These are phyloP conservation scores for Porogramme epimiltina DNA, from an alignment of 1,284 basidiomycete species.

Conservation along the genomic window DNA sequence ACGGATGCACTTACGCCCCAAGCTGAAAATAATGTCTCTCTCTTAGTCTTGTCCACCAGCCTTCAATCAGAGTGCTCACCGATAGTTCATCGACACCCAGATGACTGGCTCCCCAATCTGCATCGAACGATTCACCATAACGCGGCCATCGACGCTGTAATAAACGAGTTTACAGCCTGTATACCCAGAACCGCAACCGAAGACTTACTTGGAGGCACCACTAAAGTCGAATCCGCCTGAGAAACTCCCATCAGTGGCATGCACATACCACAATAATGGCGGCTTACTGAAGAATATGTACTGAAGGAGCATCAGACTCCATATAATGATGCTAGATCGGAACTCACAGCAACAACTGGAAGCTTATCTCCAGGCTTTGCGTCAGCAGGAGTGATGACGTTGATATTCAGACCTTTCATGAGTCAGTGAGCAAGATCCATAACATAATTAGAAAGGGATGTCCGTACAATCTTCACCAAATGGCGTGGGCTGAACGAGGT, in stretches of 20 bases:
- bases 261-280: conserved; percentile 3
- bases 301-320: conserved; percentile 13
- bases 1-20: background rate
- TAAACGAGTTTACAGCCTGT: background rate
- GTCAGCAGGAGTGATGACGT: conserved; percentile 51
- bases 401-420: conserved; percentile 54
- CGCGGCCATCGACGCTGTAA: background rate
- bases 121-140: conserved; percentile 34
- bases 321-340: conserved; percentile 4
- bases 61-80: conserved; percentile 10
- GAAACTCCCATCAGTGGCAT: background rate
- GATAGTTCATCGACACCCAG: conserved; percentile 38
- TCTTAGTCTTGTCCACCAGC: background rate
- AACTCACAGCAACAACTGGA: conserved; percentile 54
- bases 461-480: background rate
- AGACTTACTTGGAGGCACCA: conserved; percentile 6
- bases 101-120: conserved; percentile 36
- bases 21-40: background rate
- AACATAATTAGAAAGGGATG: background rate
- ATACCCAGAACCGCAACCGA: background rate
- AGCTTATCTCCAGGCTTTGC: conserved; percentile 41
- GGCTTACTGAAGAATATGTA: conserved; percentile 10
- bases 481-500: background rate
- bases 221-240: background rate
- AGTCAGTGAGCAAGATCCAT: background rate